Base-by-base conservation (phyloP, 768 basidiomycete genomes). In the Rhodotorula graminis region DNA sequence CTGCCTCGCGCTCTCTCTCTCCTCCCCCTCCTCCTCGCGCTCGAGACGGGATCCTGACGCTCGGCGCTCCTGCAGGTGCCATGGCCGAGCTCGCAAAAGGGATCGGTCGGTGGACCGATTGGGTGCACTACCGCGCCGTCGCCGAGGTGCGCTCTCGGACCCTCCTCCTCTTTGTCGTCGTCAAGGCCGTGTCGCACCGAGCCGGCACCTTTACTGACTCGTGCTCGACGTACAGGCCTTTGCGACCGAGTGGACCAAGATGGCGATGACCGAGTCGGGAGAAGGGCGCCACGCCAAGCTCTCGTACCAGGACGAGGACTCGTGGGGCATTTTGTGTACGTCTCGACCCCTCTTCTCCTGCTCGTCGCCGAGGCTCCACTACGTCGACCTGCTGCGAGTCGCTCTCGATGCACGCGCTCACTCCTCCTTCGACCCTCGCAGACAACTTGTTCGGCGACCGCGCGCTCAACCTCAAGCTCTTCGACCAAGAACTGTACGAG, bases 371-470 rank as follows among this genome's bases (percentile, higher is more conserved):
- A 37, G 14, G 11, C 42, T n/a, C 21, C n/a, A n/a, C n/a, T n/a
- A n/a, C n/a, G n/a, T n/a, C n/a, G n/a, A n/a, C n/a, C n/a, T n/a
- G n/a, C n/a, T n/a, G n/a, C n/a, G n/a, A n/a, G n/a, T n/a, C n/a
- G n/a, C n/a, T n/a, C n/a, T n/a, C n/a, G n/a, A n/a, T n/a, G n/a
- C n/a, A n/a, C n/a, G n/a, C n/a, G n/a, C n/a, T n/a, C n/a, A n/a
- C n/a, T n/a, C n/a, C n/a, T n/a, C n/a, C n/a, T n/a, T n/a, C n/a
- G n/a, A n/a, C n/a, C n/a, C 37, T 14, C 49, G 56, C 56, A 69
- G 67, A 70, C 65, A 70, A 74, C 65, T 44, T 74, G 29, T 56
- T 70, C 40, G 73, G 65, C 12, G 72, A 73, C 37, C 72, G 72
- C 9, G 31, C 69, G 23, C 65, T 74, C 50, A 46, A 58, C 23